Conservation (phyloP, 495 filamentous ascomycete species). For the Talaromyces thailandensis region DNA sequence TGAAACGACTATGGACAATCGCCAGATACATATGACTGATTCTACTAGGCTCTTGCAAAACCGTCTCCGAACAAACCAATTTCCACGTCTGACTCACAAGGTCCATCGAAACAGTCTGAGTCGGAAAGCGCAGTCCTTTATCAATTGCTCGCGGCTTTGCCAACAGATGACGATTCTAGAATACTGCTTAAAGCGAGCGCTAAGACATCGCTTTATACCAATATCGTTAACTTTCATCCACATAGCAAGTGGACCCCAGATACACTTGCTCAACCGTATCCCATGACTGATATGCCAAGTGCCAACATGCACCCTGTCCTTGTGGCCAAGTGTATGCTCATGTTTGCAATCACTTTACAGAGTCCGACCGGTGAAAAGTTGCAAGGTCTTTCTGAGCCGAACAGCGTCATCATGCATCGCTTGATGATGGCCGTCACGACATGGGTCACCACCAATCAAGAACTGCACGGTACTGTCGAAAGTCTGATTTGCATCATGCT, state of each 20-base stretch:
- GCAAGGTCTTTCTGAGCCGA: background rate
- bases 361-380: background rate
- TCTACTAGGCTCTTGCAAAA: background rate
- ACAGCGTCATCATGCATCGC: background rate
- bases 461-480: slow-evolving; percentile 25
- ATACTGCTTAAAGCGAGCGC: background rate
- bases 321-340: background rate
- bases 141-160: background rate
- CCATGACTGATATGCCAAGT: background rate
- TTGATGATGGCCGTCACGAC: background rate
- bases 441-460: background rate
- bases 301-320: background rate
- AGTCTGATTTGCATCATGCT: slow-evolving; percentile 36
- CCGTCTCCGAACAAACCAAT: background rate
- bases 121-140: background rate
- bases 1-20: background rate
- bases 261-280: background rate
- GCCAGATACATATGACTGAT: background rate
- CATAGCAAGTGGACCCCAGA: background rate
- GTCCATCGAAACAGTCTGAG: background rate
- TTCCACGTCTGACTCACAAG: background rate
- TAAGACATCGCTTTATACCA: slow-evolving; percentile 1
- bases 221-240: background rate
- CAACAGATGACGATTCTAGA: background rate
- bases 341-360: background rate